These are phyloP conservation scores for Sphagnum fallax DNA, from an alignment of 228 moss, liverwort and hornwort genomes.

Conservation along the genomic window DNA sequence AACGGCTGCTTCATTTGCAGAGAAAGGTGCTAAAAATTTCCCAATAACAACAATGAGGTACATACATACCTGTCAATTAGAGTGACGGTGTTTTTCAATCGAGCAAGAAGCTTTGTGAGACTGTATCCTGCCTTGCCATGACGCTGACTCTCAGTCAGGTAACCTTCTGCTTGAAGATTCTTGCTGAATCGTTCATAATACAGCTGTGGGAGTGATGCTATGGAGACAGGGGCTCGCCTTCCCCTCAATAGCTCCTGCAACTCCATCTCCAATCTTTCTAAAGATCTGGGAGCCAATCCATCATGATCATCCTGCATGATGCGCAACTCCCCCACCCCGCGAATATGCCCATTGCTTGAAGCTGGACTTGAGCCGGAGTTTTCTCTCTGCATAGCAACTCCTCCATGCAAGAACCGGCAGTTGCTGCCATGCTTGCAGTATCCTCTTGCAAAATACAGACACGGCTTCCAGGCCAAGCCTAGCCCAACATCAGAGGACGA, in stretches of 20 bases:
- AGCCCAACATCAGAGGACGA: slow-evolving; percentile 82
- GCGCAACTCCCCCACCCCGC: slow-evolving; percentile 42
- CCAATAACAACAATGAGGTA: background rate
- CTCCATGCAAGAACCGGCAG: slow-evolving; percentile 89
- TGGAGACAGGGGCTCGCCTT: slow-evolving; percentile 87
- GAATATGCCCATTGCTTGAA: slow-evolving; percentile 52
- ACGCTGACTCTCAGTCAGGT: slow-evolving; percentile 92
- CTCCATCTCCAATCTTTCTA: slow-evolving; percentile 91
- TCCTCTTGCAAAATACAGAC: slow-evolving; percentile 89
- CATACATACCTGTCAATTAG: slow-evolving; percentile 90
- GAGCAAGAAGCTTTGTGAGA: slow-evolving; percentile 83
- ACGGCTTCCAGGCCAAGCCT: slow-evolving; percentile 90
- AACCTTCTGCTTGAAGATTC: slow-evolving; percentile 93
- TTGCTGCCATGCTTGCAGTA: slow-evolving; percentile 96
- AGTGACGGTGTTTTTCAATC: slow-evolving; percentile 93
- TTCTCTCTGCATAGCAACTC: slow-evolving; percentile 23
- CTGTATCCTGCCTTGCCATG: slow-evolving; percentile 98
- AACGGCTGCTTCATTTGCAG: no score
- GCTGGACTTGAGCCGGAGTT: slow-evolving; percentile 74
- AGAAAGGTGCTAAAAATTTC: no score
- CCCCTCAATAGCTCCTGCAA: slow-evolving; percentile 91
- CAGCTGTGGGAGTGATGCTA: slow-evolving; percentile 89
- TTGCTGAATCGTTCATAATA: slow-evolving; percentile 95
- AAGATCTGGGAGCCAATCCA: slow-evolving; percentile 78
- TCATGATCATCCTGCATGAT: slow-evolving; percentile 37